phyloP scores from a whole-genome alignment of 2,329 filamentous ascomycete genomes.

The Microsporum audouinii region DNA sequence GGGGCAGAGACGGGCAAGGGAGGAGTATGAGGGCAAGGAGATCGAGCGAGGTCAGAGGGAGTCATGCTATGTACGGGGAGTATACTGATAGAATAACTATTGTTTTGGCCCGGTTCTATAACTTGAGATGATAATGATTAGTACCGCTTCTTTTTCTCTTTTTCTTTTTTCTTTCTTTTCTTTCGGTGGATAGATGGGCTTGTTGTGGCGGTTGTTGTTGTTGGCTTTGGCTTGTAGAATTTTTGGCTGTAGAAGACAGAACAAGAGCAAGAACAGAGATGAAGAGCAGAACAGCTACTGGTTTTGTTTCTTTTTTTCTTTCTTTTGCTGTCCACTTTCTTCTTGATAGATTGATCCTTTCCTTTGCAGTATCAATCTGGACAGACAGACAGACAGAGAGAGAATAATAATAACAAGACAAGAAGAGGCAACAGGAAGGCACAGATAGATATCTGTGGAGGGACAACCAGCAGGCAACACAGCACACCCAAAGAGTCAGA shows the following conservation, averaged over 20 bases:
- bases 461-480: neutral
- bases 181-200: neutral
- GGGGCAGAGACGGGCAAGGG: neutral
- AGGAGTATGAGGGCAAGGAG: neutral
- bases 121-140: neutral
- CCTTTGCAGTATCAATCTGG: constrained; percentile 1
- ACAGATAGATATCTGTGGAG: neutral
- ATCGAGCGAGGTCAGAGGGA: constrained; percentile 1
- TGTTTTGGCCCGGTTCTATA: neutral
- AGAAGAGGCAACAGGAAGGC: constrained; percentile 1
- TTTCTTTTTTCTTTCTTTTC: neutral
- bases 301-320: neutral
- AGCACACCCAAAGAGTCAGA: neutral
- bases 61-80: constrained; percentile 5
- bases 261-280: neutral
- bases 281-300: constrained; percentile 3
- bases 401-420: neutral
- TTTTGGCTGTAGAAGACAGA: neutral
- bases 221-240: neutral
- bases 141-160: neutral
- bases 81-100: constrained; percentile 3
- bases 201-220: neutral
- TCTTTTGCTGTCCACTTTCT: neutral
- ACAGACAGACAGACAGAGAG: neutral
- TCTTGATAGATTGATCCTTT: neutral